Base-by-base conservation (phyloP, 2,329 filamentous ascomycete genomes). In the Pestalotiopsis sp. region DNA sequence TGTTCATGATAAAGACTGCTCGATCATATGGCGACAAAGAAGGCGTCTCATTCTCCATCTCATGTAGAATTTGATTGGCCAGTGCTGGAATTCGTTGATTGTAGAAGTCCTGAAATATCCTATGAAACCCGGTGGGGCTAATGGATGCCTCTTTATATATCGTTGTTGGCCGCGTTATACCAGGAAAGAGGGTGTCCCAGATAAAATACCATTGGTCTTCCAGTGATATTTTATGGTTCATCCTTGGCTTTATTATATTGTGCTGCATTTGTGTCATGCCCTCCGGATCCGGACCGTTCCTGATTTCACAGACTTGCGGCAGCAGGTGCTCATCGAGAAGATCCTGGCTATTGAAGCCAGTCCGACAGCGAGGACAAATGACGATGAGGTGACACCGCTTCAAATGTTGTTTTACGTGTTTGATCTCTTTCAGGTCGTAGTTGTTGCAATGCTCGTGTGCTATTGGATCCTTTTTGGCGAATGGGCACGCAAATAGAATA, bases 381-480 rank as follows among this genome's bases (percentile, higher is more conserved):
- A 23, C 17, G 1, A 63, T 63, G n/a, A 63, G n/a, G 20, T 63
- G 61, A 20, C 61, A 49, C 4, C 61, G 61, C 20, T 41, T 49
- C 61, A 63, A 27, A 36, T 63, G 61, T 20, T 63, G 61, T n/a
- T 63, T 63, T 4, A 63, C 61, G 23, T 63, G 61, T 23, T 63
- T 63, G 61, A 63, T 63, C 25, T 63, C 61, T 45, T 11, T 63
- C 20, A 63, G 61, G 11, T 63, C 39, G n/a, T 63, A 63, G 17
- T 63, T 63, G 36, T 63, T 38, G 31, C 61, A 63, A 45, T 63
- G 61, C 17, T 63, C 61, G 25, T 63, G 45, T 2, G 17, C n/a
- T 4, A 63, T 27, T 23, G 61, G 61, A 27, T 63, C 36, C 20
- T 45, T 63, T 36, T 63, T 63, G 14, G 61, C 61, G 25, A 63